Evolutionary conservation across 2,329 filamentous ascomycete genomes (phyloP), one percentile per base, ranked within the genome.

Genomic region (Aspergillus hortae): DNA sequence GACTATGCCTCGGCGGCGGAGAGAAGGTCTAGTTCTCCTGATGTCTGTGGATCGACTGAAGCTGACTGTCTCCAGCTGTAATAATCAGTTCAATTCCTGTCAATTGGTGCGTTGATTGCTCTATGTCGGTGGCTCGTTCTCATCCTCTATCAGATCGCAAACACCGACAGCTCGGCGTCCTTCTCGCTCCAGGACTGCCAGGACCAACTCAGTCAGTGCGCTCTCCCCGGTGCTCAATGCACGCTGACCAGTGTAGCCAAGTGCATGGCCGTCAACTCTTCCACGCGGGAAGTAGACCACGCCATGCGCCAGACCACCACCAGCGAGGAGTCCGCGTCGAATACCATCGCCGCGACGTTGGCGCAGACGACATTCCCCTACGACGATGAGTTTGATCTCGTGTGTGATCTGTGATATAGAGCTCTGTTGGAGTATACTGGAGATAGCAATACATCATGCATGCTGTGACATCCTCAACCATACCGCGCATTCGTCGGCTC

Each of bases 401-500:
- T 60, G 14, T 61, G 56, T 15, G 60, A 62, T 49, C 40, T 60
- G 5, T 53, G 32, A 49, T 21, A 12, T 7, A 23, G 7, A 30
- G 27, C 27, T 9, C 27, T 2, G 27, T 30, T 30, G 27, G 27
- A 30, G 27, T 30, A n/a, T 21, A 2, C 10, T 33, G 15, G 33
- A 47, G 33, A 47, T 47, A 42, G 14, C 15, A 42, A n/a, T 21
- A 12, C 19, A 21, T 19, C 19, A 42, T 42, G n/a, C 7, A 19
- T 21, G 19, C 15, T 21, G 12, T 6, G 21, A 27, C 25, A 27
- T n/a, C 14, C 11, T 44, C 23, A 44, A 32, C 84, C 84, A 66
- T 88, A 88, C 57, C 84, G 70, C 2, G 87, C 86, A 43, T 78
- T 68, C 0, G 72, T 77, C 1, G 70, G 63, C 1, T 76, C 80